phyloP scores from a whole-genome alignment of 441 rosid species.

The Sinapis alba region DNA sequence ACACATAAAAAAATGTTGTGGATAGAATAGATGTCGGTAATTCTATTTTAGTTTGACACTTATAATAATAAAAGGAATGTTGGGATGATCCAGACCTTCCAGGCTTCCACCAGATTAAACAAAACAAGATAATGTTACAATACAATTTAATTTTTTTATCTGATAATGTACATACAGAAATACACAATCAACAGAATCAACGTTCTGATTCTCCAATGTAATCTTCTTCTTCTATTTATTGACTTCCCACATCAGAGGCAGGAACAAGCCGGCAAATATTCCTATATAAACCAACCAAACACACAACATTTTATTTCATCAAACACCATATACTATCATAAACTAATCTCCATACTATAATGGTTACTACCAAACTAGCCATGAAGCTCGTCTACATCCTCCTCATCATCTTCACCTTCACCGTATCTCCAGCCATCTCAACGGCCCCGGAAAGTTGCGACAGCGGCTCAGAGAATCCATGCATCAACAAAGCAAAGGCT shows the following conservation, averaged over 20 bases:
- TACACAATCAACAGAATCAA: slow-evolving; percentile 19
- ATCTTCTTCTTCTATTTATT: slow-evolving; percentile 12
- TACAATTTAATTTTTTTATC: neutral
- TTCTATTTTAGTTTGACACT: neutral
- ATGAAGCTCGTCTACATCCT: slow-evolving; percentile 34
- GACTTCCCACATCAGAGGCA: slow-evolving; percentile 19
- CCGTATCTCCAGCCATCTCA: slow-evolving; percentile 32
- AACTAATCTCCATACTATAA: neutral
- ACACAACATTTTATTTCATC: neutral
- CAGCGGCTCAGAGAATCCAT: slow-evolving; percentile 19
- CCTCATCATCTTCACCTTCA: slow-evolving; percentile 33
- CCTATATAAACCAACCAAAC: slow-evolving; percentile 30
- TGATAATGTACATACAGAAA: slow-evolving; percentile 5
- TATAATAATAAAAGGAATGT: neutral
- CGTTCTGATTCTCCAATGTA: slow-evolving; percentile 14
- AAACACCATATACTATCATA: neutral
- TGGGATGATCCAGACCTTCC: slow-evolving; percentile 22
- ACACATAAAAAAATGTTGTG: no score
- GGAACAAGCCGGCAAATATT: slow-evolving; percentile 28
- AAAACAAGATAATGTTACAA: slow-evolving; percentile 21
- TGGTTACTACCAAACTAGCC: slow-evolving; percentile 30
- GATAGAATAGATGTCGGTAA: no score
- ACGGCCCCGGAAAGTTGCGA: slow-evolving; percentile 33
- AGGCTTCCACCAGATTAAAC: neutral
- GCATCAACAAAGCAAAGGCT: slow-evolving; percentile 50